Evolutionary conservation across 164 flowering plant species (phyloP).

Genomic region (Aristolochia contorta): DNA sequence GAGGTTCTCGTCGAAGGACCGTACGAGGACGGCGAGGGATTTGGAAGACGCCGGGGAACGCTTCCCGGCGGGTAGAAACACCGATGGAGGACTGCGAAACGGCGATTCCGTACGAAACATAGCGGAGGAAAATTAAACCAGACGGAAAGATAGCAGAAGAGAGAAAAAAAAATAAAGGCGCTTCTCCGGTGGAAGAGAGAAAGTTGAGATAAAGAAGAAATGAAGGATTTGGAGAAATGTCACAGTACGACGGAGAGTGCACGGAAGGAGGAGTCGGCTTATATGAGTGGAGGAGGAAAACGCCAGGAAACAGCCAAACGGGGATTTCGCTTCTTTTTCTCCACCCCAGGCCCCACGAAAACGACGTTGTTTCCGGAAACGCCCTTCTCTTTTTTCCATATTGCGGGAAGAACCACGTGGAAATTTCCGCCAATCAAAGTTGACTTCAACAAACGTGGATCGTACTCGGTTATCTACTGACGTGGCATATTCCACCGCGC

Average conservation of each 20-base stretch:
- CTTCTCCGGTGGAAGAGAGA: neutral
- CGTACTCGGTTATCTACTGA: no score
- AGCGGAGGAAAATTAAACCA: neutral
- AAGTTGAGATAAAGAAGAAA: neutral
- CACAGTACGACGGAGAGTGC: neutral
- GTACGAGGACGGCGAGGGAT: slow-evolving; percentile 13
- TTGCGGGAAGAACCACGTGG: no score
- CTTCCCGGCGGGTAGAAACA: neutral
- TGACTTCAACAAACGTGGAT: no score
- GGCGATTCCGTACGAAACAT: slow-evolving; percentile 3
- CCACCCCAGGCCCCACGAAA: no score
- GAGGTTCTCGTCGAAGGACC: slow-evolving; percentile 22
- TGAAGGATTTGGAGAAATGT: neutral
- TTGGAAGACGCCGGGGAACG: slow-evolving; percentile 2
- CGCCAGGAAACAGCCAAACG: no score
- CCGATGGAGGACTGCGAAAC: neutral
- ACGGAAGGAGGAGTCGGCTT: neutral
- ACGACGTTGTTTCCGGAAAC: no score
- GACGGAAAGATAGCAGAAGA: neutral
- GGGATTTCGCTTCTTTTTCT: no score
- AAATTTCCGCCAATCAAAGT: no score
- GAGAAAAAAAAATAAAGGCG: neutral
- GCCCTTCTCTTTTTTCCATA: no score
- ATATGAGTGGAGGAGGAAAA: neutral
- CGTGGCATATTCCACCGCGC: no score